A percentile compares a stretch with the other conserved stretches of the same genome.
Conservation (phyloP, 306 rosid genomes). For the Dalbergia cultrata region DNA sequence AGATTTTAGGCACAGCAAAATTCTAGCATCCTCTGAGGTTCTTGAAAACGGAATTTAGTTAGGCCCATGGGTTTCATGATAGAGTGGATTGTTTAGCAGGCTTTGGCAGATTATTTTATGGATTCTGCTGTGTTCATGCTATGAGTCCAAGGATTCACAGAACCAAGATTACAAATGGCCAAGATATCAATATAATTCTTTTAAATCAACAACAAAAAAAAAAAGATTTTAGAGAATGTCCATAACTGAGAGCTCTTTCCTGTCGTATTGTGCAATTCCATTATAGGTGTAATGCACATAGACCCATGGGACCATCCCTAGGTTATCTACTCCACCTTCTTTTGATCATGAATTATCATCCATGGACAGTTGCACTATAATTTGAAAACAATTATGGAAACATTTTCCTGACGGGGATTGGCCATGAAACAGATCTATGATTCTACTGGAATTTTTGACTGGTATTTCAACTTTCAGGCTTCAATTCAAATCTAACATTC, state of each 20-base stretch:
- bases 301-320: slow-evolving; percentile 12
- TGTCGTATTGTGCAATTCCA: background rate
- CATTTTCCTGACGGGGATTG: background rate
- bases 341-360: slow-evolving; percentile 17
- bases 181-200: slow-evolving; percentile 4
- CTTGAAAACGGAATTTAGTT: slow-evolving; percentile 17
- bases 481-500: background rate
- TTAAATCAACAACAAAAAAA: background rate
- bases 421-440: background rate
- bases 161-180: background rate
- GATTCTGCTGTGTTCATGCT: background rate
- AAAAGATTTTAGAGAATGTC: background rate
- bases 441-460: background rate
- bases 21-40: background rate
- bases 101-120: background rate
- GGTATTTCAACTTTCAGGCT: background rate
- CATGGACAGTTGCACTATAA: background rate
- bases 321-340: background rate
- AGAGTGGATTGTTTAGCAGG: slow-evolving; percentile 11
- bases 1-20: background rate
- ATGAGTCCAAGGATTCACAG: background rate
- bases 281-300: slow-evolving; percentile 14
- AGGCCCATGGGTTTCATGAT: slow-evolving; percentile 3
- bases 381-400: slow-evolving; percentile 1
- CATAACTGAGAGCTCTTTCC: background rate